Conservation (phyloP, 1,139 yeast species). For the Komagataea norvegica region DNA sequence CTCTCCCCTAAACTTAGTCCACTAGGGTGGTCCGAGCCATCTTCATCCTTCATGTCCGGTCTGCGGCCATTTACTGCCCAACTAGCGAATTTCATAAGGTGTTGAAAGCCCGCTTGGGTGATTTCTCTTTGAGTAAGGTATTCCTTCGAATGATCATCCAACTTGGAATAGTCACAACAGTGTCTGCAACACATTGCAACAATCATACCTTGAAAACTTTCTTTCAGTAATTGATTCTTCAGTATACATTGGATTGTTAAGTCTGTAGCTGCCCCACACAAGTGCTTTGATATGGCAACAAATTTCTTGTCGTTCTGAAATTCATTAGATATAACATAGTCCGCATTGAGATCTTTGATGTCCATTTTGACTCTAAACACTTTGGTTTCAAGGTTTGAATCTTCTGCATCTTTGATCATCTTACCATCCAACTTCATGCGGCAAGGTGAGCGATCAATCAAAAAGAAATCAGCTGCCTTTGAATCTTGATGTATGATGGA, state of each 20-base stretch:
- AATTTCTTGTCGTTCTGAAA: constrained; percentile 27
- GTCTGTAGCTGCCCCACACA: constrained; percentile 94
- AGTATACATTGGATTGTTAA: constrained; percentile 64
- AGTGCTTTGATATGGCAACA: constrained; percentile 76
- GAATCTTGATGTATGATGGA: constrained; percentile 34
- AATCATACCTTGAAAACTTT: constrained; percentile 48
- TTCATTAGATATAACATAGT: constrained; percentile 37
- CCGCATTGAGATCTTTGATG: constrained; percentile 67
- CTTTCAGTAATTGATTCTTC: constrained; percentile 34
- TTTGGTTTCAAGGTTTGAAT: constrained; percentile 14
- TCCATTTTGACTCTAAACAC: constrained; percentile 56
- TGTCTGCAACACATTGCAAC: constrained; percentile 97
- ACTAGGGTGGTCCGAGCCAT: constrained; percentile 15
- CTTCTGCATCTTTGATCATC: constrained; percentile 48
- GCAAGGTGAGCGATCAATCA: constrained; percentile 74
- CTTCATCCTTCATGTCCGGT: constrained; percentile 26
- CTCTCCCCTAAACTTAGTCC: constrained; percentile 34
- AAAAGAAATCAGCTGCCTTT: constrained; percentile 41
- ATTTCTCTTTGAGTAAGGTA: constrained; percentile 26
- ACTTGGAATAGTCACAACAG: constrained; percentile 44
- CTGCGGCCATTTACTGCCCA: constrained; percentile 81
- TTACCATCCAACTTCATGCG: constrained; percentile 76
- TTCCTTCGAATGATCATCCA: constrained; percentile 14
- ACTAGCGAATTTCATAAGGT: constrained; percentile 62
- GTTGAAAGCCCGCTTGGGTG: constrained; percentile 42